Evolutionary conservation across 306 rosid species (phyloP).

Genomic region (Prunus salicina): DNA sequence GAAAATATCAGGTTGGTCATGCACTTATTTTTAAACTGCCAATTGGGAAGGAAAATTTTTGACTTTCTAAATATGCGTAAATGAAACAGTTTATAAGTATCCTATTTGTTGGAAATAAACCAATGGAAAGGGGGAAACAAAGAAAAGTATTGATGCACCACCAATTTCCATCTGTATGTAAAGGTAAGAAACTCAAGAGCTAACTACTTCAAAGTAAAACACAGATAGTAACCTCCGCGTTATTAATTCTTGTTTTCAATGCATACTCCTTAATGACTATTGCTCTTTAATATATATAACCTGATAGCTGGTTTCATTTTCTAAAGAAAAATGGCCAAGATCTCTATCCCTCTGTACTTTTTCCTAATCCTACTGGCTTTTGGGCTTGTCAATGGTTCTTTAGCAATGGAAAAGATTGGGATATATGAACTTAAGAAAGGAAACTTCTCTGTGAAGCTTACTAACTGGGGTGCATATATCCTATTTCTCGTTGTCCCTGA

Average conservation of each 20-base stretch:
- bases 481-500: background rate
- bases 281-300: background rate
- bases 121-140: background rate
- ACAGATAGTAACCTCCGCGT: too few relatives aligned
- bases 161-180: background rate
- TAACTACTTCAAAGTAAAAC: background rate
- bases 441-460: background rate
- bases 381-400: background rate
- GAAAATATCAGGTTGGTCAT: too few relatives aligned
- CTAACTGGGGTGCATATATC: background rate
- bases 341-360: background rate
- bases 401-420: background rate
- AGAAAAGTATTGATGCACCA: background rate
- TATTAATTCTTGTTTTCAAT: background rate
- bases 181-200: background rate
- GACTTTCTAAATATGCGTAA: too few relatives aligned
- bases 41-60: too few relatives aligned
- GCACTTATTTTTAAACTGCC: too few relatives aligned
- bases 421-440: constrained; percentile 2
- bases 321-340: background rate
- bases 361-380: background rate
- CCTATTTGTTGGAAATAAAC: too few relatives aligned
- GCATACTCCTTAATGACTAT: background rate
- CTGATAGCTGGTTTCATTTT: background rate
- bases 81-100: too few relatives aligned